Evolutionary conservation across 2,329 filamentous ascomycete species (phyloP), one percentile per base, ranked within the genome.

Genomic region (Xylaria sp.): DNA sequence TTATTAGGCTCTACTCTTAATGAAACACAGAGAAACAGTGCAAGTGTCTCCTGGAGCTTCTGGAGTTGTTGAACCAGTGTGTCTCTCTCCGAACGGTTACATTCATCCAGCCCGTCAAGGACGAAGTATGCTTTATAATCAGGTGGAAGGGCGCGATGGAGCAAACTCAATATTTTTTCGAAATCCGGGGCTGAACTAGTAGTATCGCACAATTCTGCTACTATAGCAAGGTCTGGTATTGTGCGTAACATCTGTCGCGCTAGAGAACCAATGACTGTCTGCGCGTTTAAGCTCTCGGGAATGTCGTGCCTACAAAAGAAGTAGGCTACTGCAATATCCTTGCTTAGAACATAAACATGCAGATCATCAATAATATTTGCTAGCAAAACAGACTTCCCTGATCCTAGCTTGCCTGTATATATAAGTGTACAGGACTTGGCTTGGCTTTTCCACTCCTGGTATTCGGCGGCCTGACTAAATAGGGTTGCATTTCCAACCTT

Each of bases 351-450:
- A 23, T 33, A 35, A 0, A 77, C 63, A 40, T 73, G 70, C 1
- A 80, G 46, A 43, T 79, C 74, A 50, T 78, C 75, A 0, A 82
- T 71, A 0, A 82, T 74, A 53, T 81, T 82, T 1, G 80, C 79
- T 3, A 82, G 47, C 7, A 78, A 52, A 1, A 82, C 78, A 0
- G 80, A 80, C 59, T 82, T 82, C 0, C 80, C 80, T 0, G 75
- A 77, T 1, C 80, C 80, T 0, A 82, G 69, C 46, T 78, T 80
- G 4, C 79, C 79, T 9, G 55, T 72, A 31, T 69, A 76, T 0
- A 80, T 1, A 0, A 82, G 60, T 0, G 78, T 77, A 0, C 35
- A 56, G 52, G 65, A 56, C 15, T 11, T 6, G 15, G 23, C 1
- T 2, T 25, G 7, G 2, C 28, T 12, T 14, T 35, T 35, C 63